A percentile compares a stretch with the other conserved stretches of the same genome.
Evolutionary conservation across 1,284 basidiomycete species (phyloP).

Genomic region (Microbotryum scabiosae): DNA sequence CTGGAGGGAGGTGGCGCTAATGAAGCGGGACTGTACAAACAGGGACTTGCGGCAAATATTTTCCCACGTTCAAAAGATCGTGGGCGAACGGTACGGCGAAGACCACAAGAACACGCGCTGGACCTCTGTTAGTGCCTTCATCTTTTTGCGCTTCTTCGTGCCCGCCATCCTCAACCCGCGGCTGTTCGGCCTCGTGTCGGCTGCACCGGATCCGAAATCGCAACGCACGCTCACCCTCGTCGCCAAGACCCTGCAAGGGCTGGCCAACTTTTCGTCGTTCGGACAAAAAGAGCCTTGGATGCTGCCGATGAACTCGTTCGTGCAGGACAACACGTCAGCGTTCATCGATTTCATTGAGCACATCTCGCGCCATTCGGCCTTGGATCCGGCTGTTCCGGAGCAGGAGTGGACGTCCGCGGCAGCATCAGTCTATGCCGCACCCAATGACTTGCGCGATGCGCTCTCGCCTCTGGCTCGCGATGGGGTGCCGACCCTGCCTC

Average conservation of each 20-base stretch:
- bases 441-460: slow-evolving; percentile 23
- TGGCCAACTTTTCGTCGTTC: slow-evolving; percentile 36
- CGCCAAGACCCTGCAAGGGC: slow-evolving; percentile 34
- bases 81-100: slow-evolving; percentile 52
- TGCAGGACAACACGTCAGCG: slow-evolving; percentile 30
- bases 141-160: slow-evolving; percentile 67
- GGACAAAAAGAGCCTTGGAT: slow-evolving; percentile 38
- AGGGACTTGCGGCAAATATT: slow-evolving; percentile 70
- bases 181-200: slow-evolving; percentile 31
- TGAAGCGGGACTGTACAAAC: neutral
- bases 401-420: slow-evolving; percentile 35
- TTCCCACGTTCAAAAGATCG: slow-evolving; percentile 58
- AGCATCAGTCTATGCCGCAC: slow-evolving; percentile 31
- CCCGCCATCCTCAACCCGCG: slow-evolving; percentile 35
- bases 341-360: slow-evolving; percentile 34
- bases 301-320: slow-evolving; percentile 37
- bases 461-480: slow-evolving; percentile 30
- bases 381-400: slow-evolving; percentile 7
- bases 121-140: slow-evolving; percentile 75
- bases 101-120: slow-evolving; percentile 47
- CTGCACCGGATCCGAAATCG: slow-evolving; percentile 27
- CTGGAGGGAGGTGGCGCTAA: neutral
- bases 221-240: slow-evolving; percentile 35
- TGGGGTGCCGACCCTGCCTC: slow-evolving; percentile 34
- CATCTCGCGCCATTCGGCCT: slow-evolving; percentile 11